Conservation (phyloP, 306 rosid genomes). For the Pueraria montana region DNA sequence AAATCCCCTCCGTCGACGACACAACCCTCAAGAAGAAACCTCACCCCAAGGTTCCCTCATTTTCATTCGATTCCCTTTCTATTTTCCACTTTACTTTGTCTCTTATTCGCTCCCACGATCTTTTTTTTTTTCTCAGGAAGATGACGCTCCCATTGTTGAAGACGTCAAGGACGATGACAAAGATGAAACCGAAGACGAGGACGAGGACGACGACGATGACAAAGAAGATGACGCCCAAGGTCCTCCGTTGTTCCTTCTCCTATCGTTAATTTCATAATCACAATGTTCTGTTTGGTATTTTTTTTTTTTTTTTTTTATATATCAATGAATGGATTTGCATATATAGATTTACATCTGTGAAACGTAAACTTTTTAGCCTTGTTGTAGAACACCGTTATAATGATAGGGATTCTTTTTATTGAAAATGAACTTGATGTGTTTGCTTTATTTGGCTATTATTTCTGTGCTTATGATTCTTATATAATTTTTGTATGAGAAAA, state of each 20-base stretch:
- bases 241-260: neutral
- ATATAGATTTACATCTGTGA: neutral
- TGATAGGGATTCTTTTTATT: neutral
- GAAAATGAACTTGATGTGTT: neutral
- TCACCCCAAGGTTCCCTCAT: slow-evolving; percentile 50
- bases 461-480: neutral
- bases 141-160: slow-evolving; percentile 66
- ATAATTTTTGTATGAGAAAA: neutral
- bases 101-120: neutral
- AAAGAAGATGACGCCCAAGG: slow-evolving; percentile 73
- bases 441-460: neutral
- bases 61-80: neutral
- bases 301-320: neutral
- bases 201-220: slow-evolving; percentile 62
- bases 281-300: neutral
- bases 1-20: slow-evolving; percentile 51
- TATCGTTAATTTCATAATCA: neutral
- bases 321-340: neutral
- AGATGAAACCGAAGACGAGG: slow-evolving; percentile 57
- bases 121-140: slow-evolving; percentile 48
- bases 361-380: neutral
- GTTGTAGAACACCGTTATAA: neutral
- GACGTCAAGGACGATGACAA: slow-evolving; percentile 73
- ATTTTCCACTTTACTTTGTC: neutral
- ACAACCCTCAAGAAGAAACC: slow-evolving; percentile 50